Evolutionary conservation across 208 protist species (phyloP).

Genomic region (Trypanosoma conorhini): DNA sequence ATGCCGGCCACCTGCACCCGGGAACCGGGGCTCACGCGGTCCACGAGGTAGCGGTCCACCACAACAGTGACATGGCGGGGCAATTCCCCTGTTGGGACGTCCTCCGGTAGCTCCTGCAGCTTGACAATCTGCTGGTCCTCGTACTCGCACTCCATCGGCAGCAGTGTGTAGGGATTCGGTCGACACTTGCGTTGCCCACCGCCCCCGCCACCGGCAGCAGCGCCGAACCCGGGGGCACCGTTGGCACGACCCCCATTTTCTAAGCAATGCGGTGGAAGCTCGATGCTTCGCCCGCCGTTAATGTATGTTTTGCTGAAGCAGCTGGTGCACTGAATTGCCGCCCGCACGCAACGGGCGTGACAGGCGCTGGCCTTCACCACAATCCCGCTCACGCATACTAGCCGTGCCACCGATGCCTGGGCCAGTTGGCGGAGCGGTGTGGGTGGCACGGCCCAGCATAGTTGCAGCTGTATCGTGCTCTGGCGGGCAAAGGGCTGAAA

Average conservation of each 20-base stretch:
- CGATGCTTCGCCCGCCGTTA: slow-evolving; percentile 65
- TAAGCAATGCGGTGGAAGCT: slow-evolving; percentile 87
- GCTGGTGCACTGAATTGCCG: slow-evolving; percentile 90
- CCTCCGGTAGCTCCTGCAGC: slow-evolving; percentile 95
- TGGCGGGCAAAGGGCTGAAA: slow-evolving; percentile 62
- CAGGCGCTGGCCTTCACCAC: slow-evolving; percentile 86
- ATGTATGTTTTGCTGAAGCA: slow-evolving; percentile 88
- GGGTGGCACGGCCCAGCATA: slow-evolving; percentile 85
- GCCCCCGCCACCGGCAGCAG: not conserved
- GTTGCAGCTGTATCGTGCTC: slow-evolving; percentile 85
- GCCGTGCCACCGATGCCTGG: slow-evolving; percentile 70
- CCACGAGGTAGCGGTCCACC: slow-evolving; percentile 92
- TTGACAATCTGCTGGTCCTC: slow-evolving; percentile 94
- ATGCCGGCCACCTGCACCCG: slow-evolving; percentile 94
- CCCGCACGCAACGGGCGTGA: slow-evolving; percentile 78
- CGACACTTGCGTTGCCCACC: slow-evolving; percentile 66
- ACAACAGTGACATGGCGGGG: slow-evolving; percentile 87
- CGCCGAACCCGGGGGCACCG: slow-evolving; percentile 20
- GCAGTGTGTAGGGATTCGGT: slow-evolving; percentile 92
- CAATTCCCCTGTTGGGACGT: slow-evolving; percentile 94
- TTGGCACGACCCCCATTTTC: slow-evolving; percentile 66
- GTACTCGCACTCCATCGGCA: slow-evolving; percentile 93
- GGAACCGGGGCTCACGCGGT: slow-evolving; percentile 96
- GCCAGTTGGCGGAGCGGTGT: slow-evolving; percentile 80
- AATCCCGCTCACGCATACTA: slow-evolving; percentile 90